Evolutionary conservation across 306 rosid species (phyloP).

Genomic region (Rosa rugosa): DNA sequence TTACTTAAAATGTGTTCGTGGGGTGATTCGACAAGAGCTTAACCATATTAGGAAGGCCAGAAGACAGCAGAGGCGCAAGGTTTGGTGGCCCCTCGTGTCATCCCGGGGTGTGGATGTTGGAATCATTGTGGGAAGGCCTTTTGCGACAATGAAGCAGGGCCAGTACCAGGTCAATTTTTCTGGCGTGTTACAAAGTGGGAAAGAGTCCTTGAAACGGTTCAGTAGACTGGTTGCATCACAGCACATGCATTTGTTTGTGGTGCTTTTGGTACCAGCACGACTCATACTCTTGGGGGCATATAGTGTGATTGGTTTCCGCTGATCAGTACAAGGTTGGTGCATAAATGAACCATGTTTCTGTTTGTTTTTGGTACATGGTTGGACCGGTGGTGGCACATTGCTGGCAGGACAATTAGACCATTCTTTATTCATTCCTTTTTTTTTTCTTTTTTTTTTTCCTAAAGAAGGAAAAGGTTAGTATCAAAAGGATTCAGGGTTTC

Average conservation of each 20-base stretch:
- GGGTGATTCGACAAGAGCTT: constrained; percentile 78
- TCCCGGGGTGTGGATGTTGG: constrained; percentile 34
- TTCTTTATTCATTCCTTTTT: constrained; percentile 77
- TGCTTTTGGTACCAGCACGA: constrained; percentile 64
- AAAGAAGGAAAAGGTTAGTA: neutral
- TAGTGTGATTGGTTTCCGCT: constrained; percentile 39
- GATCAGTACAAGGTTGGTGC: constrained; percentile 8
- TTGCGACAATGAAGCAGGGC: constrained; percentile 37
- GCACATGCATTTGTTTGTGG: constrained; percentile 74
- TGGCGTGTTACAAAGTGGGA: constrained; percentile 57
- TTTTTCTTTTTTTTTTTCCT: neutral
- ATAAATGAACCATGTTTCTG: neutral
- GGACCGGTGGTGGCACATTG: constrained; percentile 39
- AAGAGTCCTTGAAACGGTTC: constrained; percentile 66
- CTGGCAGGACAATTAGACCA: constrained; percentile 36
- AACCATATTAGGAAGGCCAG: constrained; percentile 52
- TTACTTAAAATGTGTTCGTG: constrained; percentile 58
- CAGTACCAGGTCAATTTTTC: constrained; percentile 57
- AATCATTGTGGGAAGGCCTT: constrained; percentile 48
- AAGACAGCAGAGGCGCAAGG: constrained; percentile 62
- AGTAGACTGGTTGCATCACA: constrained; percentile 74
- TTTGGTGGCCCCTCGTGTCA: constrained; percentile 72
- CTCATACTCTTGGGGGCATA: constrained; percentile 51
- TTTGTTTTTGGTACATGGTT: constrained; percentile 25
- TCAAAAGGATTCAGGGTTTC: neutral